Evolutionary conservation across 1,139 yeast genomes (phyloP), one percentile per base, ranked within the genome.

Genomic region (Blastobotrys proliferans): DNA sequence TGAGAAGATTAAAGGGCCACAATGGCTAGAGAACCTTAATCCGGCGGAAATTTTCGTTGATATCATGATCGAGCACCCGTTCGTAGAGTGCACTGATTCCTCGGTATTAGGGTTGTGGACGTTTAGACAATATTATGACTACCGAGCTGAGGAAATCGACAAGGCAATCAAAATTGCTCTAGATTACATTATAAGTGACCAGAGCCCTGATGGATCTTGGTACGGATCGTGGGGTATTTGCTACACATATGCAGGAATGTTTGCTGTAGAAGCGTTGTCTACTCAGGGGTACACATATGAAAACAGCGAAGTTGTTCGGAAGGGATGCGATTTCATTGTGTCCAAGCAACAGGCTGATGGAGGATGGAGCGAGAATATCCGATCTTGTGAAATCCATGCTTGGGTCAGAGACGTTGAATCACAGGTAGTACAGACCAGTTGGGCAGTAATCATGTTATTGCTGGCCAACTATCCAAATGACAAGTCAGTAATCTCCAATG

Each of bases 181-280:
- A n/a, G 66, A 74, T 3, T 94, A 82, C 56, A 86, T 94, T 38
- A 75, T 76, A 41, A 62, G 69, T 3, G 75, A 76, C 1, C 98
- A 94, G 63, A 69, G 73, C 35, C 58, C 61, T 0, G 96, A 92
- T 61, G 99, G 99, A 0, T 81, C 95, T 8, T 94, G 98, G 97
- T 94, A 90, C 61, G 99, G 99, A 1, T 81, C 90, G 34, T 94
- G 99, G 99, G 99, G 98, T 34, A 83, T 94, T 9, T 94, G 99
- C 60, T 88, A 76, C 60, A 86, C 97, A 0, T 94, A 94, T 64
- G 97, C 98, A 0, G 84, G 92, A 1, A 94, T 94, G 98, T 94
- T 94, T 75, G 98, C 99, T 0, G 66, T 92, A 25, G 99, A 94
- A 56, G 97, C 98, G 0, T 70, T 92, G 41, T 69, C 77, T 31